phyloP scores from a whole-genome alignment of 1,284 basidiomycete genomes.

The Ganoderma sinense region DNA sequence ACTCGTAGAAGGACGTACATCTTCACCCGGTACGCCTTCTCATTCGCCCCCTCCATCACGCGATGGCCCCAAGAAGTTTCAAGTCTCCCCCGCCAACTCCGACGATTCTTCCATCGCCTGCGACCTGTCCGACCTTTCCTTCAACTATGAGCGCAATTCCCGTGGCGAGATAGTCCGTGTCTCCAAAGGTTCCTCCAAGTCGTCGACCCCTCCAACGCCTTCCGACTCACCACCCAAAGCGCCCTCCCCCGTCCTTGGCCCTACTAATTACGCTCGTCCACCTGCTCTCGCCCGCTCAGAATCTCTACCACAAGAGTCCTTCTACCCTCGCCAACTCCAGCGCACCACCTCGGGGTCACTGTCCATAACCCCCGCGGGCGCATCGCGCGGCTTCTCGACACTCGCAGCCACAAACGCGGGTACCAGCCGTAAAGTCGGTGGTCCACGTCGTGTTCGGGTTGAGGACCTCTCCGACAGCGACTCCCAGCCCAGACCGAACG shows the following conservation, averaged over 20 bases:
- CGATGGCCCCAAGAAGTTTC: constrained; percentile 18
- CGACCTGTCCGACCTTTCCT: constrained; percentile 64
- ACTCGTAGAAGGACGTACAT: constrained; percentile 22
- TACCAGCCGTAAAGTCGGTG: constrained; percentile 44
- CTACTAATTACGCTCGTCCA: constrained; percentile 40
- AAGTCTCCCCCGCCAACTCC: constrained; percentile 31
- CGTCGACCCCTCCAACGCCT: constrained; percentile 50
- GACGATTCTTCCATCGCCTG: constrained; percentile 31
- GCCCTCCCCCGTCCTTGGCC: constrained; percentile 34
- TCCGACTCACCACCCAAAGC: constrained; percentile 45
- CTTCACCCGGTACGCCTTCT: constrained; percentile 22
- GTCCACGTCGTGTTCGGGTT: constrained; percentile 51
- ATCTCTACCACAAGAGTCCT: constrained; percentile 49
- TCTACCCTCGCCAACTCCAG: constrained; percentile 58
- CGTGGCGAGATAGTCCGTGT: constrained; percentile 66
- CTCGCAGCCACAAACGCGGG: constrained; percentile 41
- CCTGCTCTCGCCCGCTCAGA: constrained; percentile 71
- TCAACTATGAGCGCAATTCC: constrained; percentile 69
- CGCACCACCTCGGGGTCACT: constrained; percentile 66
- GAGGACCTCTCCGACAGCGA: constrained; percentile 48
- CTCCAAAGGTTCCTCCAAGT: constrained; percentile 50
- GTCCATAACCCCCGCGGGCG: constrained; percentile 41
- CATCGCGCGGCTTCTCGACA: constrained; percentile 31
- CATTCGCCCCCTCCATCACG: constrained; percentile 25
- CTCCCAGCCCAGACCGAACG: constrained; percentile 31